Base-by-base conservation (phyloP, 2,329 filamentous ascomycete genomes). In the Seiridium cupressi region DNA sequence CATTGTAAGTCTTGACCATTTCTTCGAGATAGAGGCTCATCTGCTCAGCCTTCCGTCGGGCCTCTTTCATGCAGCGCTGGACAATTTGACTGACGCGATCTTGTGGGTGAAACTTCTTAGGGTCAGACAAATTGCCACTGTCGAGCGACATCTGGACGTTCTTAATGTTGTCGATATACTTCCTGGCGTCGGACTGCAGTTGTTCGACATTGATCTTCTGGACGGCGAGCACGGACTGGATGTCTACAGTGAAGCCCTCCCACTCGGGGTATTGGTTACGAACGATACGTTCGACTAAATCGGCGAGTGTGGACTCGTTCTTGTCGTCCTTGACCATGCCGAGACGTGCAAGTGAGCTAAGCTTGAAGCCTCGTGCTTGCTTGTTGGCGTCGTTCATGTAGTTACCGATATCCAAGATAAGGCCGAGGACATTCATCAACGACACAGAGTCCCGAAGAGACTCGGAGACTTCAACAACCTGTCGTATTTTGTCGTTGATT, bases 351-450 rank as follows among this genome's bases (percentile, higher is more conserved):
- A 99, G 87, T 5, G 95, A 97, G 71, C 93, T 95, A 11, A 99
- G 86, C 80, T 99, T 99, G 88, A 99, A 99, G 63, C 95, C 95
- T 60, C 90, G 91, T 3, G 95, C 95, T 77, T 98, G 95, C 79
- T 99, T 99, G 79, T 97, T 98, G 59, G 93, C 90, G 73, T 98
- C 95, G 81, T 99, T 99, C 95, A 99, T 99, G 83, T 97, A 99
- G 76, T 99, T 99, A 75, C 95, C 95, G 71, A 99, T 97, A 74
- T 97, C 94, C 69, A 99, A 81, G 75, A 99, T 99, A 63, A 98
- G 84, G 61, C 94, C 93, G 60, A 99, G 86, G 51, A 99, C 93
- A 66, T 96, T 97, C 89, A 98, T 97, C 69, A 99, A 79, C 34
- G 92, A 90, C 34, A 96, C 92, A 1, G 93, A 97, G 72, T 96